Conservation (phyloP, 2,329 filamentous ascomycete genomes). For the Epichloe typhina region DNA sequence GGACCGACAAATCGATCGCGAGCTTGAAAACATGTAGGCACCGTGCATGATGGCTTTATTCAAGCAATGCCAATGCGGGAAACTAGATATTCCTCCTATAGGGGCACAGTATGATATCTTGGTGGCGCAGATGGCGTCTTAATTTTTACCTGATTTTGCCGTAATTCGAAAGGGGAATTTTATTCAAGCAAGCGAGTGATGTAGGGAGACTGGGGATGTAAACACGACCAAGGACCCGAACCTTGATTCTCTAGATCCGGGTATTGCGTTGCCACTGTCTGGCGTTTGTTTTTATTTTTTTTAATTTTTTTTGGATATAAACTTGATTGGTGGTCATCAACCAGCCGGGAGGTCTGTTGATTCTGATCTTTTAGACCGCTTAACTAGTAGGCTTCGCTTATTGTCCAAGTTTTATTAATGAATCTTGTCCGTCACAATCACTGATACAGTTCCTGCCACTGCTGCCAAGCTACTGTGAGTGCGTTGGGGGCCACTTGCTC, state of each 20-base stretch:
- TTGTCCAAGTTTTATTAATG: not conserved
- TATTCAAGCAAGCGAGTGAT: not conserved
- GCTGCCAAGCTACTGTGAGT: too few relatives aligned
- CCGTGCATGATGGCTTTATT: not conserved
- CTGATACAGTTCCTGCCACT: too few relatives aligned
- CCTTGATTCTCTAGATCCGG: not conserved
- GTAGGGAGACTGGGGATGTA: not conserved
- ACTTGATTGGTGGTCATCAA: not conserved
- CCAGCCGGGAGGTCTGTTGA: not conserved
- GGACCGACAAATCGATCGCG: constrained; percentile 83
- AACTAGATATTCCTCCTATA: not conserved
- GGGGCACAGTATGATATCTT: not conserved
- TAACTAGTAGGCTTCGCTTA: not conserved
- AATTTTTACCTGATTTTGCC: too few relatives aligned
- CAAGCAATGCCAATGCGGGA: not conserved
- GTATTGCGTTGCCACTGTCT: not conserved
- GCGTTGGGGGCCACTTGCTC: too few relatives aligned
- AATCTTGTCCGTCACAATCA: not conserved
- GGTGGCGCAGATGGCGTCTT: not conserved
- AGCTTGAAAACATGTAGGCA: constrained; percentile 79
- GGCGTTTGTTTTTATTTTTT: not conserved
- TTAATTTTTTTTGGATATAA: not conserved
- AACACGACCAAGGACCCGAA: not conserved
- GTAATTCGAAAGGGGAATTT: not conserved
- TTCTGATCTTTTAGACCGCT: not conserved